These are phyloP conservation scores for Plasmodium fragile DNA, from an alignment of 169 alveolate genomes.

Conservation along the genomic window DNA sequence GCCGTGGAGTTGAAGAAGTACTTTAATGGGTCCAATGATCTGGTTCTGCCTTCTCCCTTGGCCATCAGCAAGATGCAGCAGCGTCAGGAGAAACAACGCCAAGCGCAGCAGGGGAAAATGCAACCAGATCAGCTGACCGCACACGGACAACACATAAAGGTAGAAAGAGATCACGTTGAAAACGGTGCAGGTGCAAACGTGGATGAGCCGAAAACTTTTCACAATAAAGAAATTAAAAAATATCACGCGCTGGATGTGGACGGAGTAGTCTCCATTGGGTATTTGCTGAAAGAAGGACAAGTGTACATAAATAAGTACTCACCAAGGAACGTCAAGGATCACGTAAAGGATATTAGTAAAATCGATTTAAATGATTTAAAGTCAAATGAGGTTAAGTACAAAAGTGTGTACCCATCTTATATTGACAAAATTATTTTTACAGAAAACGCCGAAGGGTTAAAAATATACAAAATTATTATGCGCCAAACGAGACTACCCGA, in stretches of 20 bases:
- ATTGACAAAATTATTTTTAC: constrained; percentile 97
- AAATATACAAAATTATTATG: constrained; percentile 93
- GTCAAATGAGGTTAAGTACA: constrained; percentile 80
- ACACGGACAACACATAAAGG: background rate
- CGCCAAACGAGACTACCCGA: constrained; percentile 98
- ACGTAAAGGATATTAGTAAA: constrained; percentile 78
- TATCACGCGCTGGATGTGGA: constrained; percentile 91
- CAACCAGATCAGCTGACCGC: background rate
- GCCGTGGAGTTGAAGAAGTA: constrained; percentile 87
- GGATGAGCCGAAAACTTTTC: background rate
- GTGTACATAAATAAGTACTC: constrained; percentile 90
- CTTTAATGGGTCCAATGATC: constrained; percentile 85
- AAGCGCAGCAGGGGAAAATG: background rate
- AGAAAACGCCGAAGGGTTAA: constrained; percentile 92
- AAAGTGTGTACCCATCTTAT: constrained; percentile 86
- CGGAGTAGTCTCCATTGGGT: constrained; percentile 95
- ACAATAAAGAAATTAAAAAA: constrained; percentile 38
- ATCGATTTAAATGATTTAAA: constrained; percentile 76
- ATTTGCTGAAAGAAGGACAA: constrained; percentile 92
- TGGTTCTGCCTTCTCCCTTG: constrained; percentile 78
- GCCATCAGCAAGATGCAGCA: constrained; percentile 49
- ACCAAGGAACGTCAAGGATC: constrained; percentile 87
- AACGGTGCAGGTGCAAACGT: background rate
- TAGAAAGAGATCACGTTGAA: background rate
- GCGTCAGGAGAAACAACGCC: constrained; percentile 5